A percentile compares a stretch with the other conserved stretches of the same genome.
Conservation (phyloP, 148 eudicot species). For the Rhododendron kiyosumense region DNA sequence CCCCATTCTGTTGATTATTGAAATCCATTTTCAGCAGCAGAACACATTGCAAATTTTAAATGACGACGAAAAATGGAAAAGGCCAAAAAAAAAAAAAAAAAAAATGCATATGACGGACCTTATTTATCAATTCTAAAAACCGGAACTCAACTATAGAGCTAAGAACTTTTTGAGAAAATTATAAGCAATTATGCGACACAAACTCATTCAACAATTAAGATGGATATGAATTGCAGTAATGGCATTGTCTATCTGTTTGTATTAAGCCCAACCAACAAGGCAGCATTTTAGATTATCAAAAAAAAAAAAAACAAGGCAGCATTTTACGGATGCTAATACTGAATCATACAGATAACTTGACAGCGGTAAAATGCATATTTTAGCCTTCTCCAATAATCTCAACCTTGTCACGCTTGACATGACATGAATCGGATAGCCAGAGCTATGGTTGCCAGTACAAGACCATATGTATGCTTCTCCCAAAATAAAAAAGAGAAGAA, state of each 20-base stretch:
- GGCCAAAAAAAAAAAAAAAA: background rate
- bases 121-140: background rate
- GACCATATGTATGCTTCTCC: background rate
- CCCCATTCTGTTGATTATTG: conserved; percentile 5
- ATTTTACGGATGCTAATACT: background rate
- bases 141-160: background rate
- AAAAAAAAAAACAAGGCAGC: background rate
- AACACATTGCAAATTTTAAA: background rate
- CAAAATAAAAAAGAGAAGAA: background rate
- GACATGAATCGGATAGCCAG: background rate
- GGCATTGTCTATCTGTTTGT: background rate
- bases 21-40: background rate
- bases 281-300: too few relatives aligned
- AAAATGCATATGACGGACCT: background rate
- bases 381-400: background rate
- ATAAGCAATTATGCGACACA: background rate
- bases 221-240: background rate
- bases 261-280: background rate
- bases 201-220: background rate
- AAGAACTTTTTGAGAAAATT: background rate
- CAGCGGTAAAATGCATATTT: background rate
- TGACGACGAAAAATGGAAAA: background rate
- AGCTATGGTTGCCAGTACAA: background rate
- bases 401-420: background rate
- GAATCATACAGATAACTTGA: background rate